Conservation (phyloP, 176 grass and related monocot species). For the Carex pumila region DNA sequence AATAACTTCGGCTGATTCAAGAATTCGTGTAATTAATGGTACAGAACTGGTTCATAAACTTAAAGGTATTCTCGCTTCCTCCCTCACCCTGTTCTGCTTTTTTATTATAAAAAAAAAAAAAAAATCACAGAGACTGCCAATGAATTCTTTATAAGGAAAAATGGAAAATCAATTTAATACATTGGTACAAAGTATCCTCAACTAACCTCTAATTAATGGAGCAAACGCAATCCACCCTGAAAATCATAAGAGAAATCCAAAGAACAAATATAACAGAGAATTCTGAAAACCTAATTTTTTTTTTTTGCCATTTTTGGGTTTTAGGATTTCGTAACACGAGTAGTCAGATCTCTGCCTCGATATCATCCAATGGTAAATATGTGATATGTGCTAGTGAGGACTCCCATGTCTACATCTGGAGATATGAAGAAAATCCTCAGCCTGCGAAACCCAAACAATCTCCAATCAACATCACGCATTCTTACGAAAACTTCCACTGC, state of each 20-base stretch:
- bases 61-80: slow-evolving; percentile 50
- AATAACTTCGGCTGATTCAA: slow-evolving; percentile 96
- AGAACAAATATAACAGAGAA: neutral
- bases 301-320: slow-evolving; percentile 6
- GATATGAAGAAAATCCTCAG: slow-evolving; percentile 72
- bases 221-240: neutral
- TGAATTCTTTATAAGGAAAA: neutral
- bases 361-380: slow-evolving; percentile 87
- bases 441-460: slow-evolving; percentile 58
- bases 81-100: neutral
- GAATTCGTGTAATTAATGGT: slow-evolving; percentile 94
- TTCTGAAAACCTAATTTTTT: neutral
- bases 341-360: slow-evolving; percentile 92
- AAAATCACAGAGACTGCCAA: neutral
- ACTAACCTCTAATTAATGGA: neutral
- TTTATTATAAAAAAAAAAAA: neutral
- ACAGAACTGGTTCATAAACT: slow-evolving; percentile 90
- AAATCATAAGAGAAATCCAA: neutral
- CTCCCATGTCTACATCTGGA: slow-evolving; percentile 92
- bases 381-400: slow-evolving; percentile 90
- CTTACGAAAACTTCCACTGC: slow-evolving; percentile 92
- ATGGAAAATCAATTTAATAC: neutral
- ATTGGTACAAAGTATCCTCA: neutral
- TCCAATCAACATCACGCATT: slow-evolving; percentile 59
- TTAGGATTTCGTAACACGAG: slow-evolving; percentile 93